phyloP scores from a whole-genome alignment of 164 flowering plant species.

The Vitis rupestris region DNA sequence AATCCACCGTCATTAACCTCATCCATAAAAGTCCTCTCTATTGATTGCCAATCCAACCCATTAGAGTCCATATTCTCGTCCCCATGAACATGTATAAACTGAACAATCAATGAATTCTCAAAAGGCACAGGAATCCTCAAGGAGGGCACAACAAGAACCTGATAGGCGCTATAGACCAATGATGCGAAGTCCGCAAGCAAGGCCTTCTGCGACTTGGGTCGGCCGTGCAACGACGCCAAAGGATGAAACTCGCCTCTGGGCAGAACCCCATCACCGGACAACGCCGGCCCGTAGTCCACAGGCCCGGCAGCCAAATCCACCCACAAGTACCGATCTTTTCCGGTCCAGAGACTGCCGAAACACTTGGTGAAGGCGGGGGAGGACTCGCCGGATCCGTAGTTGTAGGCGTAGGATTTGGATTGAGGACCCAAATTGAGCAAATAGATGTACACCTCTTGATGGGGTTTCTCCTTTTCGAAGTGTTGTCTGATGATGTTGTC shows the following conservation, averaged over 20 bases:
- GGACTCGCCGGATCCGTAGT: constrained; percentile 43
- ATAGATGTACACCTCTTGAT: constrained; percentile 52
- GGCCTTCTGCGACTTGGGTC: constrained; percentile 79
- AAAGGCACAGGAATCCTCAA: constrained; percentile 83
- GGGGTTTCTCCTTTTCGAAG: constrained; percentile 55
- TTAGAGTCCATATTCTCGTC: constrained; percentile 36
- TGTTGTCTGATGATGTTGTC: constrained; percentile 56
- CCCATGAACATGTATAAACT: constrained; percentile 73
- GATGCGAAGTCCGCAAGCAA: constrained; percentile 78
- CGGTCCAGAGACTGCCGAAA: constrained; percentile 74
- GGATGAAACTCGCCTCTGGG: constrained; percentile 93
- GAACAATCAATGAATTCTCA: constrained; percentile 64
- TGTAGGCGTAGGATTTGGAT: constrained; percentile 66
- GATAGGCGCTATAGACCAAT: constrained; percentile 84
- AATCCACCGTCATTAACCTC: constrained; percentile 66
- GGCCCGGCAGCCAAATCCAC: constrained; percentile 92
- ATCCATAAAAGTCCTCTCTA: constrained; percentile 72
- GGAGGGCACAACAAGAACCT: constrained; percentile 84
- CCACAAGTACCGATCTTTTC: constrained; percentile 82
- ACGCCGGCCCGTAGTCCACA: constrained; percentile 85
- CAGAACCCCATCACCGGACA: constrained; percentile 87
- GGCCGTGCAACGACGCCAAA: constrained; percentile 67
- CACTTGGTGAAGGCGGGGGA: constrained; percentile 68
- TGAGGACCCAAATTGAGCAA: constrained; percentile 56
- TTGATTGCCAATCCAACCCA: constrained; percentile 76